Base-by-base conservation (phyloP, 2,329 filamentous ascomycete genomes). In the Daldinia sp. region DNA sequence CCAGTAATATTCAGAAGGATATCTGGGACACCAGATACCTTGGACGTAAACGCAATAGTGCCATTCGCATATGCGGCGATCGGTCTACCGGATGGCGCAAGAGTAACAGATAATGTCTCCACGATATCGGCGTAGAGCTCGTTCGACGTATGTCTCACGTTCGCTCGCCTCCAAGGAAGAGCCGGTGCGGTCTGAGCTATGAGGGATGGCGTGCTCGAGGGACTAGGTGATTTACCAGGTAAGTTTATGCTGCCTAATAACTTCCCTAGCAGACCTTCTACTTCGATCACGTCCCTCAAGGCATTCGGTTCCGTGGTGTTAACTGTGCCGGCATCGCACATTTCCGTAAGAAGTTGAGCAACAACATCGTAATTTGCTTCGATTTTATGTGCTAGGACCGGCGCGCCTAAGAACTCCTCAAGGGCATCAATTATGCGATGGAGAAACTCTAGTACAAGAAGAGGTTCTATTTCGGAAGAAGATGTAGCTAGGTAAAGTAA, bases 41-140 rank as follows among this genome's bases (percentile, higher is more conserved):
- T 97, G 55, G 91, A 90, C 0, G 93, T 98, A 76, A 98, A 98
- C 1, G 92, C 94, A 69, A 99, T 94, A 3, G 93, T 96, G 13
- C 95, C 95, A 70, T 95, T 91, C 11, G 93, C 91, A 67, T 96
- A 90, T 2, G 95, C 94, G 6, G 92, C 89, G 19, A 99, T 83
- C 1, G 94, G 90, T 11, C 93, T 85, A 3, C 95, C 95, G 0
- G 94, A 97, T 0, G 95, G 95, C 0, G 95, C 93, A 39, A 98
- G 85, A 0, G 91, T 97, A 37, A 97, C 92, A 1, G 89, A 87
- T 0, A 99, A 82, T 1, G 92, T 93, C 80, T 99, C 95, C 64
- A 99, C 88, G 10, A 99, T 88, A 75, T 99, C 95, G 59, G 97
- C 94, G 76, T 98, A 98, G 69, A 99, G 84, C 77, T 99, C 95